These are phyloP conservation scores for Phlebiopsis flavidoalba DNA, from an alignment of 768 basidiomycete genomes.

Conservation along the genomic window DNA sequence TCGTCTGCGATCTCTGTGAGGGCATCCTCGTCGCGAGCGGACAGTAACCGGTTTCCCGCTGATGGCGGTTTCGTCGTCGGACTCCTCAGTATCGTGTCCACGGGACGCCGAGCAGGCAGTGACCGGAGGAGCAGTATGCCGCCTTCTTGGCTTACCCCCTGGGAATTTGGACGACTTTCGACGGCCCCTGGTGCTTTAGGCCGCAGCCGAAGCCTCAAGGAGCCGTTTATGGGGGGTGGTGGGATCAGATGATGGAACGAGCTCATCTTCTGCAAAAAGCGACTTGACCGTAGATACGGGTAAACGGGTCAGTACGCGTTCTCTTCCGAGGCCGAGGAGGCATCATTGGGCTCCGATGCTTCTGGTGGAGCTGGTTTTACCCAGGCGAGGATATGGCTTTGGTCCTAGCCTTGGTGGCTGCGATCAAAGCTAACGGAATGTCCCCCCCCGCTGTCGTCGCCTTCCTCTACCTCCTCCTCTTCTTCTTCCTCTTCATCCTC, in stretches of 20 bases:
- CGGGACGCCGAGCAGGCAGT: not conserved
- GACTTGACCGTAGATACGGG: not conserved
- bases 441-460: not conserved
- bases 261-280: slow-evolving; percentile 14
- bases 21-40: slow-evolving; percentile 25
- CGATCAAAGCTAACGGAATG: not conserved
- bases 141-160: slow-evolving; percentile 2
- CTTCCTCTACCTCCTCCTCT: not conserved
- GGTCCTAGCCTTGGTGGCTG: not conserved
- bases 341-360: slow-evolving; percentile 18
- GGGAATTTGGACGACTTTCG: not conserved
- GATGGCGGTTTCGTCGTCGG: not conserved
- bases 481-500: no score
- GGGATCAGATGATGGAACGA: slow-evolving; percentile 57
- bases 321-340: not conserved
- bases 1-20: slow-evolving; percentile 40
- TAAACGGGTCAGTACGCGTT: not conserved
- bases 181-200: not conserved
- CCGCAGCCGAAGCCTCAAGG: slow-evolving; percentile 8
- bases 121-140: not conserved
- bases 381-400: not conserved
- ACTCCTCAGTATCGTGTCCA: not conserved
- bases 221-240: slow-evolving; percentile 51
- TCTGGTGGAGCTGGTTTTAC: slow-evolving; percentile 8
- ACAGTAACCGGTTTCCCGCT: not conserved